Evolutionary conservation across 768 basidiomycete species (phyloP), one percentile per base, ranked within the genome.

Genomic region (Lactarius indigo): DNA sequence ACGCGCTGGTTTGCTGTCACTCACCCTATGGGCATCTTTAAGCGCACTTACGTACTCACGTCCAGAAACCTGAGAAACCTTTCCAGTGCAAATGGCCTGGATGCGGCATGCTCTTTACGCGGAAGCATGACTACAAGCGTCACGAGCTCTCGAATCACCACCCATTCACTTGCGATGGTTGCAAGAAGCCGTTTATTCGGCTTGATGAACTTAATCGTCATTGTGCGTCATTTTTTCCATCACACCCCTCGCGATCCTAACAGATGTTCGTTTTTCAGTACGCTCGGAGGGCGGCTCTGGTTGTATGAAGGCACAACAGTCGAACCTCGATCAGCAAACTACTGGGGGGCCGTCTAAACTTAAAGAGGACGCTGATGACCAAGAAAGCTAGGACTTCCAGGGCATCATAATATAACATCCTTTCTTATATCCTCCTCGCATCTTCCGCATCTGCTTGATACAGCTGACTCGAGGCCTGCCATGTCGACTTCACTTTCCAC

Each of bases 131-230:
- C 75, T 97, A 95, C 78, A 97, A 96, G 75, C 86, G 95, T 2
- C 96, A 98, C 72, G 96, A 97, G 77, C 90, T 98, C 75, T 88
- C 92, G 65, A 96, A 96, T 71, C 90, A 93, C 73, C 81, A 94
- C 26, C 94, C 94, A 67, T 96, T 95, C 75, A 90, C 85, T 15
- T 98, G 96, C 73, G 92, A 95, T 9, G 95, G 94, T 54, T 98
- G 96, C 75, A 84, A 85, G 71, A 92, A 95, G 81, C 92, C 88
- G 71, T 98, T 98, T 80, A 94, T 94, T 35, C 78, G 96, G 67
- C 90, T 97, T 85, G 96, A 98, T 76, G 96, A 96, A 44, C 82
- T 98, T 61, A 96, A 96, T 74, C 79, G 96, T 69, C 96, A 98
- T 79, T 78, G 92, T 94, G 77, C 87, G 47, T 69, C 58, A 52